These are phyloP conservation scores for Thelonectria discophora DNA, from an alignment of 2,329 filamentous ascomycete species.

Conservation along the genomic window DNA sequence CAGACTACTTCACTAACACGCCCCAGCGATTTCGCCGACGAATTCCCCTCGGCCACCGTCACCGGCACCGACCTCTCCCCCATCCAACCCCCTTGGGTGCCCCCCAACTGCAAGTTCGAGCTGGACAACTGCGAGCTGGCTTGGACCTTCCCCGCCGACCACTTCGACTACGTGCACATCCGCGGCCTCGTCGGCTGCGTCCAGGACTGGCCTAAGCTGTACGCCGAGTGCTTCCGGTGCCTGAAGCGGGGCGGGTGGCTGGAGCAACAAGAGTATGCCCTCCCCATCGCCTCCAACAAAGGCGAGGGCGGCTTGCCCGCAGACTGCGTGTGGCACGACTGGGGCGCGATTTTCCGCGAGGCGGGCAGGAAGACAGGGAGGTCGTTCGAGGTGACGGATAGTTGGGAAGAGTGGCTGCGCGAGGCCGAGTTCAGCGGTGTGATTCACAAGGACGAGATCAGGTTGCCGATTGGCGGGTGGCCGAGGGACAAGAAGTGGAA, in stretches of 20 bases:
- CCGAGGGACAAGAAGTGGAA: constrained; percentile 31
- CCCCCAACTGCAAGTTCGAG: constrained; percentile 52
- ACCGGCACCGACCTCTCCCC: constrained; percentile 61
- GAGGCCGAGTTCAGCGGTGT: not conserved
- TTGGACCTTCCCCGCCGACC: constrained; percentile 37
- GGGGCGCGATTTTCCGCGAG: constrained; percentile 25
- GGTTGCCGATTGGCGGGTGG: constrained; percentile 37
- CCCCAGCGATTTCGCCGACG: constrained; percentile 57
- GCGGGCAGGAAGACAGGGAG: constrained; percentile 32
- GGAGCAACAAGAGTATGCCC: constrained; percentile 29
- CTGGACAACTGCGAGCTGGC: constrained; percentile 42
- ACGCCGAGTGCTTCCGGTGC: constrained; percentile 59
- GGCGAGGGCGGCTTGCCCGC: constrained; percentile 37
- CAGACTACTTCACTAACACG: not conserved
- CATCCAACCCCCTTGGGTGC: constrained; percentile 54
- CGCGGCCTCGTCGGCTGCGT: constrained; percentile 64
- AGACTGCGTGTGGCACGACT: constrained; percentile 35
- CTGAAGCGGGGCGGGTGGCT: constrained; percentile 62
- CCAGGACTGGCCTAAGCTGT: constrained; percentile 62
- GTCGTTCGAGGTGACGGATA: constrained; percentile 26
- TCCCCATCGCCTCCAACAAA: constrained; percentile 38
- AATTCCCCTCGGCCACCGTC: constrained; percentile 54
- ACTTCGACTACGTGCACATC: constrained; percentile 69
- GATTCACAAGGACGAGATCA: constrained; percentile 13
- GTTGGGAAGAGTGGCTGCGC: not conserved